A percentile compares a stretch with the other conserved stretches of the same genome.
Evolutionary conservation across 1,284 basidiomycete genomes (phyloP).

Genomic region (Ceratobasidium sp.): DNA sequence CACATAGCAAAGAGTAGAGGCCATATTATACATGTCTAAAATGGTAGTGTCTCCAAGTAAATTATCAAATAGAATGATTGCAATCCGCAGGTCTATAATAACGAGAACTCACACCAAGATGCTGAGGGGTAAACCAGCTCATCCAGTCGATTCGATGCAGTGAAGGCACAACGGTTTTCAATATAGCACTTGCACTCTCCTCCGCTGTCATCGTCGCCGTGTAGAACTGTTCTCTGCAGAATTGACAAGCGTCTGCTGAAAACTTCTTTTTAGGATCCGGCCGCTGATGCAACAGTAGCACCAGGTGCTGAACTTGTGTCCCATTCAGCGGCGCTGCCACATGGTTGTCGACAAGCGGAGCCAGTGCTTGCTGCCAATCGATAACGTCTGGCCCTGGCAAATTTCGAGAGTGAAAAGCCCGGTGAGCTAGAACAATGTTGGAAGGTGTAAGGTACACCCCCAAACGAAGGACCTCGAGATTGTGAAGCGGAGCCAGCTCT

Average conservation of each 20-base stretch:
- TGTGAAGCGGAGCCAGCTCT: conserved; percentile 28
- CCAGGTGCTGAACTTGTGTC: conserved; percentile 17
- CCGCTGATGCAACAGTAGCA: conserved; percentile 19
- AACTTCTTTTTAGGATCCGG: conserved; percentile 13
- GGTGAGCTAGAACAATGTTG: conserved; percentile 31
- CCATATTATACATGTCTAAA: too few species aligned
- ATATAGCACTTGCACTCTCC: conserved; percentile 11
- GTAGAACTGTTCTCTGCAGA: conserved; percentile 21
- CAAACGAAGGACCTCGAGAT: conserved; percentile 7
- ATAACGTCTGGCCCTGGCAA: conserved; percentile 23
- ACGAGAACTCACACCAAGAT: conserved; percentile 28
- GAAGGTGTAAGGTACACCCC: conserved; percentile 36
- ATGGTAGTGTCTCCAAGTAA: too few species aligned
- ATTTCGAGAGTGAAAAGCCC: conserved; percentile 22
- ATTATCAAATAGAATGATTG: not conserved
- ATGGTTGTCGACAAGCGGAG: not conserved
- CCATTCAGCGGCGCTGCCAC: not conserved
- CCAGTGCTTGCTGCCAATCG: conserved; percentile 17
- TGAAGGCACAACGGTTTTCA: conserved; percentile 23
- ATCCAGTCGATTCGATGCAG: conserved; percentile 36
- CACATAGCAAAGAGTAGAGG: too few species aligned
- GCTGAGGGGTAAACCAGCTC: conserved; percentile 34
- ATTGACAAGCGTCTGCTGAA: not conserved
- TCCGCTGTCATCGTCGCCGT: not conserved
- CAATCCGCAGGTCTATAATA: not conserved